Percentiles rank a stretch among this genome's conserved stretches.
Evolutionary conservation across 176 grass and related monocot species (phyloP).

Genomic region (Raddia distichophylla): DNA sequence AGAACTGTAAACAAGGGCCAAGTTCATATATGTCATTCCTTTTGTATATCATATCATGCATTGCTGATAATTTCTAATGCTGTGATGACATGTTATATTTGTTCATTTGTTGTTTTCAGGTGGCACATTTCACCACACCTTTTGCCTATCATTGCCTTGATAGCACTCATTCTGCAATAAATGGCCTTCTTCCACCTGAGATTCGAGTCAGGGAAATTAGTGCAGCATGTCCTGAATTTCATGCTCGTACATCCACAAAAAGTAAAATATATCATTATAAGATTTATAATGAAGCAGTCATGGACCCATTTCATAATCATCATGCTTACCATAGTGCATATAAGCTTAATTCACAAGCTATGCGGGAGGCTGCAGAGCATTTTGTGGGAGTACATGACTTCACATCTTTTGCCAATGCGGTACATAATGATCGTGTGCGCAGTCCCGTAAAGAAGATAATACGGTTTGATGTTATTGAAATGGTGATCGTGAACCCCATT

Average conservation of each 20-base stretch:
- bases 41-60: constrained; percentile 42
- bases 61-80: neutral
- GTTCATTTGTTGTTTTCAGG: constrained; percentile 52
- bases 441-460: constrained; percentile 79
- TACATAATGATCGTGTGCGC: constrained; percentile 63
- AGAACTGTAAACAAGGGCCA: constrained; percentile 36
- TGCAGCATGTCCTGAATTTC: constrained; percentile 67
- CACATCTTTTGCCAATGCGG: constrained; percentile 85
- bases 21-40: constrained; percentile 20
- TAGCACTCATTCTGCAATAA: constrained; percentile 74
- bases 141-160: constrained; percentile 74
- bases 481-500: constrained; percentile 51
- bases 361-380: constrained; percentile 79
- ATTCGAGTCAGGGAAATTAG: constrained; percentile 94
- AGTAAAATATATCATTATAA: constrained; percentile 95
- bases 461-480: constrained; percentile 76
- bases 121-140: constrained; percentile 87
- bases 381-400: constrained; percentile 92
- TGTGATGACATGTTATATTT: constrained; percentile 29
- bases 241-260: constrained; percentile 83
- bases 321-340: constrained; percentile 79
- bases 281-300: constrained; percentile 84
- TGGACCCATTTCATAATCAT: constrained; percentile 78
- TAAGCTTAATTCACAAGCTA: constrained; percentile 73
- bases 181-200: constrained; percentile 83